Evolutionary conservation across 2,329 filamentous ascomycete species (phyloP), one percentile per base, ranked within the genome.

Genomic region (Capronia americana): DNA sequence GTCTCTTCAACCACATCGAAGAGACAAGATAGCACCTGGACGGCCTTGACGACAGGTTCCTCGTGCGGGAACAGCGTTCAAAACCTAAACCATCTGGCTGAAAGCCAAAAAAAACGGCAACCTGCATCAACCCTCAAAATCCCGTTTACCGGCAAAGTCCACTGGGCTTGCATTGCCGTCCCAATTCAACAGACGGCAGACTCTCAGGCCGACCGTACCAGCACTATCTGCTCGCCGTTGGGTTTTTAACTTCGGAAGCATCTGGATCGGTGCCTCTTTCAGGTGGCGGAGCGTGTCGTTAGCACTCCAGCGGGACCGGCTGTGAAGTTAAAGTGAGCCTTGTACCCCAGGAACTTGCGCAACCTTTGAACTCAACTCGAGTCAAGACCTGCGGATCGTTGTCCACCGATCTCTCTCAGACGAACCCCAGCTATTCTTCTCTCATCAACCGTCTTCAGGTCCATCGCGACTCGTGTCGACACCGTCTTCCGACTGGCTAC

Each of bases 211-310:
- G 38, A 24, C 12, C 57, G 20, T 17, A 32, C 50, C 64, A 34
- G 26, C 20, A 26, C 10, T 23, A 28, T 23, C 20, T 20, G 23
- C 17, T 57, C 10, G 32, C 34, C 20, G 38, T 41, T 55, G 53
- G 48, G 26, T 51, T 32, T 30, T 62, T 26, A 50, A 56, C 26
- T 63, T 41, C 17, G 24, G 57, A 23, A 14, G 46, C 55, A 54
- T 50, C 41, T 63, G 55, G 57, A 34, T 62, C 57, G 63, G 58
- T 54, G 54, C 51, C 44, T 48, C 32, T 44, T 38, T 20, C 26
- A 59, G 26, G 64, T 63, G 60, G 64, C 59, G 55, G 48, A 60
- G 59, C 59, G 44, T 34, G 8, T 46, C 34, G n/a, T 34, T 34
- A 30, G 57, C 41, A 59, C 46, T 50, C 26, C 23, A 48, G n/a